Conservation (phyloP, 2,329 filamentous ascomycete species). For the Colletotrichum abscissum region DNA sequence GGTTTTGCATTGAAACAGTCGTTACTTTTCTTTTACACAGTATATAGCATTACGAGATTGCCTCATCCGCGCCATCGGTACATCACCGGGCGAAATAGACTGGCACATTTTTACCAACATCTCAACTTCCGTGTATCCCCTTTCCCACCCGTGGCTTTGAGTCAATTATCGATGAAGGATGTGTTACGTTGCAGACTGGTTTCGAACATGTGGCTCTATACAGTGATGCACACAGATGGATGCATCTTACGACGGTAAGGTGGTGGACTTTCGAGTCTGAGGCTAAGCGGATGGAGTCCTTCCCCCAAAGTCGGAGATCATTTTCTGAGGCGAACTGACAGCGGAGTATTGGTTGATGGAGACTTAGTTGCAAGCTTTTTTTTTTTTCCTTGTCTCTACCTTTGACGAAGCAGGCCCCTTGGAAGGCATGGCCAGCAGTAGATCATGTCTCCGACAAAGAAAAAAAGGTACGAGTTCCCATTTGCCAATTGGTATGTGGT, state of each 20-base stretch:
- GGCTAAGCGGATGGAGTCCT: not conserved
- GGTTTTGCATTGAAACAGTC: slow-evolving; percentile 14
- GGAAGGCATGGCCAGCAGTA: too few relatives aligned
- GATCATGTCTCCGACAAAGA: too few relatives aligned
- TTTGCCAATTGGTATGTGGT: not conserved
- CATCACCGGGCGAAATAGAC: slow-evolving; percentile 21
- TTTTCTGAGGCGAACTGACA: slow-evolving; percentile 10
- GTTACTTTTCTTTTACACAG: slow-evolving; percentile 8
- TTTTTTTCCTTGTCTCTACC: not conserved
- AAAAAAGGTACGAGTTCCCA: not conserved
- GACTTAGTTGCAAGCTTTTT: not conserved
- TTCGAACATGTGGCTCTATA: slow-evolving; percentile 13
- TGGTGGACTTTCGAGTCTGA: not conserved
- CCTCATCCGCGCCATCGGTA: not conserved
- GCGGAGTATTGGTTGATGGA: slow-evolving; percentile 1
- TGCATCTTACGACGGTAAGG: not conserved
- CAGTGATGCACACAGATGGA: too few relatives aligned
- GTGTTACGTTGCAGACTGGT: slow-evolving; percentile 8
- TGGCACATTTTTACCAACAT: slow-evolving; percentile 4
- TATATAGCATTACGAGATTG: slow-evolving; percentile 20
- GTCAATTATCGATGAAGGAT: not conserved
- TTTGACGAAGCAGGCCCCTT: not conserved
- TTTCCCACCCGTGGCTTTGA: too few relatives aligned
- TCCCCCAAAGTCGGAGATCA: not conserved
- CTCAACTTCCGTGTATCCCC: too few relatives aligned